These are phyloP conservation scores for Monosporascus sp. DNA, from an alignment of 2,329 filamentous ascomycete species.

Conservation along the genomic window DNA sequence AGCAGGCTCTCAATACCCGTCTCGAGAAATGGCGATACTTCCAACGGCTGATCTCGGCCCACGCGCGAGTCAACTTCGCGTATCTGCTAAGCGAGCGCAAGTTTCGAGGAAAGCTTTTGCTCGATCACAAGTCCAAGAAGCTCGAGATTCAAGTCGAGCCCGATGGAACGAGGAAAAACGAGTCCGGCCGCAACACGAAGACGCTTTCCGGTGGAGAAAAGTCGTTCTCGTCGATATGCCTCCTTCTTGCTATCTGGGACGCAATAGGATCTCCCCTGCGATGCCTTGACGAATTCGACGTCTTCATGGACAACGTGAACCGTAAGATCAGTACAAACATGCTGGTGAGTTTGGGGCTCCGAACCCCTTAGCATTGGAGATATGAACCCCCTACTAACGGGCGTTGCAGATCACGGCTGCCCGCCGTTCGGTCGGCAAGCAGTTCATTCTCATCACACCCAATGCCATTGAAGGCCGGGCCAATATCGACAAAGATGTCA, in stretches of 20 bases:
- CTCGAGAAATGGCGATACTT: slow-evolving; percentile 75
- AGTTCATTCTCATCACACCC: slow-evolving; percentile 95
- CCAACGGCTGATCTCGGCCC: slow-evolving; percentile 77
- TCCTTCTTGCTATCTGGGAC: slow-evolving; percentile 91
- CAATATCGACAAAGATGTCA: slow-evolving; percentile 62
- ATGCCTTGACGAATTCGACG: slow-evolving; percentile 96
- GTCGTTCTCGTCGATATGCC: slow-evolving; percentile 93
- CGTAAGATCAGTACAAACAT: slow-evolving; percentile 88
- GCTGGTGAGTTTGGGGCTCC: slow-evolving; percentile 58
- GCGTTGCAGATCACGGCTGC: slow-evolving; percentile 67
- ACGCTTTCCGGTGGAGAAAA: slow-evolving; percentile 96
- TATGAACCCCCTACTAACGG: slow-evolving; percentile 13
- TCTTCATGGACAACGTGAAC: slow-evolving; percentile 99
- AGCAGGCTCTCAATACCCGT: slow-evolving; percentile 61
- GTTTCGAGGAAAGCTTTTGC: slow-evolving; percentile 74
- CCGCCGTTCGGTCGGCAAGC: slow-evolving; percentile 77
- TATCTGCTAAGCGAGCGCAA: slow-evolving; percentile 85
- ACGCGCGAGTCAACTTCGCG: slow-evolving; percentile 78
- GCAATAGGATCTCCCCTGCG: slow-evolving; percentile 94
- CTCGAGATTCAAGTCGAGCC: slow-evolving; percentile 74
- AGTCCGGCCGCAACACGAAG: slow-evolving; percentile 74
- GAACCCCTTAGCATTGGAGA: too few species aligned
- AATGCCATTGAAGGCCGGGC: slow-evolving; percentile 67
- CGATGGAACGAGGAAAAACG: slow-evolving; percentile 62
- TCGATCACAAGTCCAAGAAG: slow-evolving; percentile 69